phyloP scores from a whole-genome alignment of 2,329 filamentous ascomycete species.

The Colletotrichum lini region DNA sequence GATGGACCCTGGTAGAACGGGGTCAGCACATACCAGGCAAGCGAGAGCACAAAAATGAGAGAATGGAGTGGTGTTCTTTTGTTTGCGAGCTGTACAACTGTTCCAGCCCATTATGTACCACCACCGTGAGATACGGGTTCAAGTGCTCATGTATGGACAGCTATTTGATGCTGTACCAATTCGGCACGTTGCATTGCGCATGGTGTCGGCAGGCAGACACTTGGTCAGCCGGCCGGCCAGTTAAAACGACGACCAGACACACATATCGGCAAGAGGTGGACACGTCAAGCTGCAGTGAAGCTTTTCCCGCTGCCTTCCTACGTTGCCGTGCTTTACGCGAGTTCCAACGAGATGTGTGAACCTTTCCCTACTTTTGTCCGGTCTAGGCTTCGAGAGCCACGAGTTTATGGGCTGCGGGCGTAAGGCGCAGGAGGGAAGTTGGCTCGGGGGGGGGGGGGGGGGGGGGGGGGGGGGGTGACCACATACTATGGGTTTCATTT shows the following conservation, averaged over 20 bases:
- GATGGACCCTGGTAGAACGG: not conserved
- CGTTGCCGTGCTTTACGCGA: not conserved
- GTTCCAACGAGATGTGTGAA: not conserved
- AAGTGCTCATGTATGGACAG: not conserved
- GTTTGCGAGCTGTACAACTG: not conserved
- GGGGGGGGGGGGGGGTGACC: not conserved
- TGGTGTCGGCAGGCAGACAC: conserved; percentile 7
- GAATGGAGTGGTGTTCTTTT: not conserved
- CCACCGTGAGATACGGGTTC: not conserved
- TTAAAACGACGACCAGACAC: not conserved
- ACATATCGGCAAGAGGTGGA: conserved; percentile 10
- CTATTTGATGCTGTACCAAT: conserved; percentile 2
- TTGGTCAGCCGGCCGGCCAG: not conserved
- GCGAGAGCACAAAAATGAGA: not conserved
- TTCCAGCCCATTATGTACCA: not conserved
- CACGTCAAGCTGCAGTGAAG: conserved; percentile 26
- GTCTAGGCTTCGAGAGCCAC: not conserved
- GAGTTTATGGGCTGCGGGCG: not conserved
- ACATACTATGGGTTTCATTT: not conserved
- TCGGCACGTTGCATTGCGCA: conserved; percentile 27
- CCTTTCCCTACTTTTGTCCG: not conserved
- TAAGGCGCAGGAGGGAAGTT: not conserved
- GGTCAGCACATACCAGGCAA: not conserved
- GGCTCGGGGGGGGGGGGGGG: not conserved
- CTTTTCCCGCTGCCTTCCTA: not conserved